Percentiles rank a stretch among this genome's conserved stretches.
Evolutionary conservation across 1,284 basidiomycete species (phyloP).

Genomic region (Rhodotorula sp.): DNA sequence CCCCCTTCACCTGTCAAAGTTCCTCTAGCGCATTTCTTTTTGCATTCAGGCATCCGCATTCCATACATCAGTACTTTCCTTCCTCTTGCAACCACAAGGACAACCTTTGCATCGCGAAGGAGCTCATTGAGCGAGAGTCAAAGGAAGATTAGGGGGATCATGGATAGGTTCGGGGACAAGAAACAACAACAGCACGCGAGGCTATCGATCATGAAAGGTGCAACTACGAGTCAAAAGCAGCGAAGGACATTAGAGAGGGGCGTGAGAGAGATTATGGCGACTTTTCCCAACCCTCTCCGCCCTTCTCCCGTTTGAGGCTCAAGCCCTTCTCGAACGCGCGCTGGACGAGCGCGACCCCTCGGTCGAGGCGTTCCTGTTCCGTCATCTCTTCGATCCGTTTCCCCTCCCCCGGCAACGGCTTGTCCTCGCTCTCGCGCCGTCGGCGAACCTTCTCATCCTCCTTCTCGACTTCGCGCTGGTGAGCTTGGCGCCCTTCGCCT

Average conservation of each 20-base stretch:
- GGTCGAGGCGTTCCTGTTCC: conserved; percentile 41
- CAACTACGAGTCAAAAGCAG: too few relatives aligned
- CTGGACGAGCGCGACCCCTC: conserved; percentile 41
- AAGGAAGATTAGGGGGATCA: background rate
- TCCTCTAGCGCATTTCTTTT: too few relatives aligned
- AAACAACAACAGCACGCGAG: background rate
- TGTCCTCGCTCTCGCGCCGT: conserved; percentile 8
- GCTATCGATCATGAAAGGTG: too few relatives aligned
- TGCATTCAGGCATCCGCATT: too few relatives aligned
- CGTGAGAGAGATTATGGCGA: too few relatives aligned
- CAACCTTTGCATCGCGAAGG: too few relatives aligned
- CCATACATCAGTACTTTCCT: too few relatives aligned
- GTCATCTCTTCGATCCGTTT: conserved; percentile 41
- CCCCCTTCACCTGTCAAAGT: too few relatives aligned
- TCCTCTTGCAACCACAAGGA: too few relatives aligned
- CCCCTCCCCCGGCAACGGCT: conserved; percentile 39
- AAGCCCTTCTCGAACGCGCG: conserved; percentile 37
- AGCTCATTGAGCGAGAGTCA: background rate
- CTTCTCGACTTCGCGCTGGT: conserved; percentile 23
- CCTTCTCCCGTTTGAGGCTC: background rate
- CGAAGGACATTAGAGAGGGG: background rate
- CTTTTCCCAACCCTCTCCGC: background rate
- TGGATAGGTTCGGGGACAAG: background rate
- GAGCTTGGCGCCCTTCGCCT: conserved; percentile 33
- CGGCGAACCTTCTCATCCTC: conserved; percentile 1